phyloP scores from a whole-genome alignment of 78 protist species.

The Planoprotostelium fungivorum region DNA sequence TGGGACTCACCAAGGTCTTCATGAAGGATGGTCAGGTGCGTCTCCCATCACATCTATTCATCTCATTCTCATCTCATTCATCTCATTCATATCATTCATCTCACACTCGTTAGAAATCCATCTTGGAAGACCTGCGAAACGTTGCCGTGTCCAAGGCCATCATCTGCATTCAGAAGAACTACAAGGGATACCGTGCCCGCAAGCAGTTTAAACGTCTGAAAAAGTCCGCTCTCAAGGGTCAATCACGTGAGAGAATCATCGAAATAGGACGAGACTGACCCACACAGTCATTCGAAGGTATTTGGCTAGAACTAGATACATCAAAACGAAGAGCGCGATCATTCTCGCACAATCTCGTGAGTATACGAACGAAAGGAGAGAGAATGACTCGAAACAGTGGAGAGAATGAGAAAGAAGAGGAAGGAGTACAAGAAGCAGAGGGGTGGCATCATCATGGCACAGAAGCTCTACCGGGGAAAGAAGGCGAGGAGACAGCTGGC shows the following conservation, averaged over 20 bases:
- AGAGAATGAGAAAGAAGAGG: not conserved
- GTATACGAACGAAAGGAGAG: not conserved
- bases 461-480: not conserved
- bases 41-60: conserved; percentile 12
- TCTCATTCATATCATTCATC: conserved; percentile 21
- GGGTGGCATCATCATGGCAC: not conserved
- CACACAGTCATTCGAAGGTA: not conserved
- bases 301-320: not conserved
- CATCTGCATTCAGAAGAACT: conserved; percentile 9
- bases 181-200: conserved; percentile 25
- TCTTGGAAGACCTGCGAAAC: conserved; percentile 13
- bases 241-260: not conserved
- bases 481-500: not conserved
- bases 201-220: conserved; percentile 20
- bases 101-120: conserved; percentile 28
- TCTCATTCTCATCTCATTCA: conserved; percentile 20
- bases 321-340: not conserved
- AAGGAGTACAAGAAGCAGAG: not conserved
- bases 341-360: not conserved
- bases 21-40: conserved; percentile 46
- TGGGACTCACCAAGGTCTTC: conserved; percentile 53
- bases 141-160: not conserved
- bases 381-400: not conserved
- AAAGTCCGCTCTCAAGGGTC: conserved; percentile 1
- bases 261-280: not conserved